Evolutionary conservation across 179 eudicot species (phyloP).

Genomic region (Pouteria campechiana): DNA sequence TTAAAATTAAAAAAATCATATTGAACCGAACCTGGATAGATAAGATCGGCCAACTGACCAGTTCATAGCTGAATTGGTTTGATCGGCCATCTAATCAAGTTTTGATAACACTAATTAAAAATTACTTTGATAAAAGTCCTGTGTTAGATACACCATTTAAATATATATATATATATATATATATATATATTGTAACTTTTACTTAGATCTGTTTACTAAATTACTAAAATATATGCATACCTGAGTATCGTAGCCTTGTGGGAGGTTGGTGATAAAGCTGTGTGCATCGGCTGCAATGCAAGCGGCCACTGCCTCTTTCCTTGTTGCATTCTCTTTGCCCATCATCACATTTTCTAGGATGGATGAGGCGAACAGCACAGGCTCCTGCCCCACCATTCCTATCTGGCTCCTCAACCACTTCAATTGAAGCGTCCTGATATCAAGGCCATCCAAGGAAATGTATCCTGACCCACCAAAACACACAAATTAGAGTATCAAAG

Average conservation of each 20-base stretch:
- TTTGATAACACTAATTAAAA: too few relatives aligned
- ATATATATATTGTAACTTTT: too few relatives aligned
- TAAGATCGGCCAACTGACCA: too few relatives aligned
- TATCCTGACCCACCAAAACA: slow-evolving; percentile 20
- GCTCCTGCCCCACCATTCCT: slow-evolving; percentile 48
- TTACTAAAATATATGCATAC: too few relatives aligned
- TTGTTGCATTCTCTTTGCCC: slow-evolving; percentile 44
- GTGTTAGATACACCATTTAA: too few relatives aligned
- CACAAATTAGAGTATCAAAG: neutral
- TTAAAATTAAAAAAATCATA: too few relatives aligned
- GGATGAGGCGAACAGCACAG: slow-evolving; percentile 27
- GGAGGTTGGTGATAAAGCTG: slow-evolving; percentile 23
- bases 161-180: too few relatives aligned
- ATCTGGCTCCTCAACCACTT: slow-evolving; percentile 44
- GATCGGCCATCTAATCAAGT: too few relatives aligned
- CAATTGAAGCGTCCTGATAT: slow-evolving; percentile 33
- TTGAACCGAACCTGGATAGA: too few relatives aligned
- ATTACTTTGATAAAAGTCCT: too few relatives aligned
- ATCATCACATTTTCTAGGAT: slow-evolving; percentile 44
- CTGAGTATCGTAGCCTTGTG: slow-evolving; percentile 36
- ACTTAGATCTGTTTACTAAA: too few relatives aligned
- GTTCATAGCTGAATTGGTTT: too few relatives aligned
- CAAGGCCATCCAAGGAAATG: slow-evolving; percentile 33
- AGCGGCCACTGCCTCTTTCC: slow-evolving; percentile 33
- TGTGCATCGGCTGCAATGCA: slow-evolving; percentile 39